Evolutionary conservation across 2,329 filamentous ascomycete genomes (phyloP).

Genomic region (Periglandula ipomoeae): DNA sequence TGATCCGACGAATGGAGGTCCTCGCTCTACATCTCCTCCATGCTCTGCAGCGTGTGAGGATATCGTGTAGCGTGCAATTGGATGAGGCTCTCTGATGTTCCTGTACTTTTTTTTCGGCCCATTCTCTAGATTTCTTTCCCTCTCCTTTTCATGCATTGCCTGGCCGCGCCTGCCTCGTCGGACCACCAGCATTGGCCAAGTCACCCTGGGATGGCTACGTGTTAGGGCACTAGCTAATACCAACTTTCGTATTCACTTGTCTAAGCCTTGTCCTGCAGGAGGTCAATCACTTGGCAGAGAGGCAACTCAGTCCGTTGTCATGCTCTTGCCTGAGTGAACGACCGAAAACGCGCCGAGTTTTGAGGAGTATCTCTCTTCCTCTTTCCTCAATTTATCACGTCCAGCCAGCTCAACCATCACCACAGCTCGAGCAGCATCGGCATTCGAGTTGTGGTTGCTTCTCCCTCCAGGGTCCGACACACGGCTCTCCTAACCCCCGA

Average conservation of each 20-base stretch:
- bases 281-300: constrained; percentile 1
- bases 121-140: background rate
- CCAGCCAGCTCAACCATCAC: constrained; percentile 1
- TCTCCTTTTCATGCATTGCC: background rate
- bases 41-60: background rate
- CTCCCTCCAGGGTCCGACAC: background rate
- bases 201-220: background rate
- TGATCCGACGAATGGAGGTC: background rate
- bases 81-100: background rate
- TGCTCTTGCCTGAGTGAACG: constrained; percentile 1
- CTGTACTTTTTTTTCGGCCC: too few relatives aligned
- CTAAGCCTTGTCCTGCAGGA: constrained; percentile 4
- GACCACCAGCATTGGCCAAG: background rate
- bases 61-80: background rate
- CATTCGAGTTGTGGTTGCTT: background rate
- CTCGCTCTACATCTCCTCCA: background rate
- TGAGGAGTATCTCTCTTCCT: background rate
- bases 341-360: background rate
- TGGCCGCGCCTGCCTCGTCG: constrained; percentile 3
- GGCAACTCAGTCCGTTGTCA: background rate
- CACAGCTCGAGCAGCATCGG: background rate
- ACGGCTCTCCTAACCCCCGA: background rate
- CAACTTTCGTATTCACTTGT: constrained; percentile 5
- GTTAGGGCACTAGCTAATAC: background rate
- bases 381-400: background rate